Base-by-base conservation (phyloP, 805 yeast species). In the Myxozyma neglecta region DNA sequence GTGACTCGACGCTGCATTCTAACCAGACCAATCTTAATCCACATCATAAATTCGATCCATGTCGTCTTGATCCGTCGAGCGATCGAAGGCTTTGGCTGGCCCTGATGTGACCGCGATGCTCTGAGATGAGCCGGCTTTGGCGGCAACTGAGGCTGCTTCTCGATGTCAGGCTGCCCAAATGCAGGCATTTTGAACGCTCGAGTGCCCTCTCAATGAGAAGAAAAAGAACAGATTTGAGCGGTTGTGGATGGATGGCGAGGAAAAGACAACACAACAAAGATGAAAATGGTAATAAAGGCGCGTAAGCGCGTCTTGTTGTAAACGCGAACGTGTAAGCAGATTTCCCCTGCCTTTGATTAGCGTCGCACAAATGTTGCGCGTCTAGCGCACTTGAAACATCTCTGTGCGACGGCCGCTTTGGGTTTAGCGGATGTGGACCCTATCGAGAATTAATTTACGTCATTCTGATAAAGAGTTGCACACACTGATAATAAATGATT, bases 21-120 rank as follows among this genome's bases (percentile, higher is more conserved):
- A 14, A 59, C 37, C 18, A 59, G 48, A 11, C 59, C 59, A 32
- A 59, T 59, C 56, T 59, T 59, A 40, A 55, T 42, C 59, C 60
- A 49, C 36, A 59, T 60, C 32, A 53, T 50, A 24, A 59, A 50
- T 24, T 55, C 59, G 32, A 59, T 55, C 63, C 63, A 59, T 13
- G 36, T 55, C 10, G 59, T 46, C 34, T 48, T 55, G 36, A 59
- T 40, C 35, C 47, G 35, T 8, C 55, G 55, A 18, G 20, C n/a
- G 37, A 37, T 45, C 10, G 60, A 42, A 11, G 51, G 50, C 37
- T n/a, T n/a, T 7, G 53, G 39, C 42, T 32, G 46, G 7, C 10
- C 46, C 24, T 9, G 20, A 10, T 16, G 18, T 10, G 24, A n/a
- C 16, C 16, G 46, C 20, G 20, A 20, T 34, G 32, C 13, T 32